Evolutionary conservation across 768 basidiomycete species (phyloP).

Genomic region (Russula brevipes): DNA sequence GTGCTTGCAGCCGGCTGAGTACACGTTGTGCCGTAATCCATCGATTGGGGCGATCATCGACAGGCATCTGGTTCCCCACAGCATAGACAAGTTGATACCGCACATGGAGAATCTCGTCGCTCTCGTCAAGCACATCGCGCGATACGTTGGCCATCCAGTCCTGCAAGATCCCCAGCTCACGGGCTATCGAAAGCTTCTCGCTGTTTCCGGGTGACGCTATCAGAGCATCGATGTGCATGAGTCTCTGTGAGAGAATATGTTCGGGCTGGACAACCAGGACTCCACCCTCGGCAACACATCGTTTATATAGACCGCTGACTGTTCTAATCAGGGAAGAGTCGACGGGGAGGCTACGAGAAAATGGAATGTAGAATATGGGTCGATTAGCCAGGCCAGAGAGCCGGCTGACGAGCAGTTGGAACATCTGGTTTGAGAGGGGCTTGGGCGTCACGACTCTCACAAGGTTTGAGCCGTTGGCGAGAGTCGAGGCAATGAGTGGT

Average conservation of each 20-base stretch:
- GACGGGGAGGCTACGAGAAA: slow-evolving; percentile 39
- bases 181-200: background rate
- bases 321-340: slow-evolving; percentile 16
- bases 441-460: slow-evolving; percentile 50
- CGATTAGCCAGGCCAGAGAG: slow-evolving; percentile 44
- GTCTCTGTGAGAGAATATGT: slow-evolving; percentile 47
- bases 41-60: slow-evolving; percentile 41
- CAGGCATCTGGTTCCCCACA: slow-evolving; percentile 33
- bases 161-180: background rate
- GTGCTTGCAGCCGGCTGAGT: slow-evolving; percentile 31
- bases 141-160: slow-evolving; percentile 7
- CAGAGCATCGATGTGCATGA: slow-evolving; percentile 40
- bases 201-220: slow-evolving; percentile 23
- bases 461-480: slow-evolving; percentile 42
- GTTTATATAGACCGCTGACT: slow-evolving; percentile 34
- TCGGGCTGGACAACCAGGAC: slow-evolving; percentile 51
- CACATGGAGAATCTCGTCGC: slow-evolving; percentile 39
- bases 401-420: slow-evolving; percentile 42
- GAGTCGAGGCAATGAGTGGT: slow-evolving; percentile 37
- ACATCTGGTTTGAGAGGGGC: slow-evolving; percentile 44
- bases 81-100: slow-evolving; percentile 49
- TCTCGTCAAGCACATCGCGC: slow-evolving; percentile 19
- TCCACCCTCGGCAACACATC: slow-evolving; percentile 39
- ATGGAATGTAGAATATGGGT: slow-evolving; percentile 46
- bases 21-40: slow-evolving; percentile 41